Base-by-base conservation (phyloP, 73 alveolate genomes). In the Paramecium octaurelia region DNA sequence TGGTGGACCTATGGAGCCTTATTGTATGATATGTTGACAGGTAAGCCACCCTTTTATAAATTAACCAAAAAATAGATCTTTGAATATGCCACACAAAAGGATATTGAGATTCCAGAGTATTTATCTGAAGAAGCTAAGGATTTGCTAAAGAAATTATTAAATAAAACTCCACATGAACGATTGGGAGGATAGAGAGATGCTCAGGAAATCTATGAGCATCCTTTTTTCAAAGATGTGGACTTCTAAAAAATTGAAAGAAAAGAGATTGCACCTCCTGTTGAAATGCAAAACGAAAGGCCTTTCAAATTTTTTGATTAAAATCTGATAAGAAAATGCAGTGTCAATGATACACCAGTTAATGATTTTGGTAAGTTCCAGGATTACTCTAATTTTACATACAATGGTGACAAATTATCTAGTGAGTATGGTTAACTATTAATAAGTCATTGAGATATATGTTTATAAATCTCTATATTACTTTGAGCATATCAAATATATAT, bases 161-260 rank as follows among this genome's bases (percentile, higher is more conserved):
- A n/a, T n/a, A 92, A 57, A 92, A 57, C 57, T 68, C 80, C 77
- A 14, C 96, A 97, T 48, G 96, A 96, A 91, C 93, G 98, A 21
- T 96, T 97, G 75, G 75, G 95, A 57, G 94, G 95, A 86, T 96
- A 97, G 11, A 92, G 94, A 89, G 96, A 92, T 75, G 99, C 87
- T 35, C 40, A 80, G 44, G 43, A 80, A 24, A 46, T 80, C 3
- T 40, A 80, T 31, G 46, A 80, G 11, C 91, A 80, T 43, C 75
- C 70, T 21, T 80, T 23, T 42, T 80, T 80, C 48, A 23, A 34
- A 20, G 91, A 46, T 44, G 48, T 80, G 4, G 91, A 80, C 14
- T 80, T 80, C 24, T 10, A 80, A 10, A 20, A 80, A 48, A 20
- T 80, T 23, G 70, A 8, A 48, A 80, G 57, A 24, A 80, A 46